phyloP scores from a whole-genome alignment of 257 asterid genomes.

The Solanum bukasovii region DNA sequence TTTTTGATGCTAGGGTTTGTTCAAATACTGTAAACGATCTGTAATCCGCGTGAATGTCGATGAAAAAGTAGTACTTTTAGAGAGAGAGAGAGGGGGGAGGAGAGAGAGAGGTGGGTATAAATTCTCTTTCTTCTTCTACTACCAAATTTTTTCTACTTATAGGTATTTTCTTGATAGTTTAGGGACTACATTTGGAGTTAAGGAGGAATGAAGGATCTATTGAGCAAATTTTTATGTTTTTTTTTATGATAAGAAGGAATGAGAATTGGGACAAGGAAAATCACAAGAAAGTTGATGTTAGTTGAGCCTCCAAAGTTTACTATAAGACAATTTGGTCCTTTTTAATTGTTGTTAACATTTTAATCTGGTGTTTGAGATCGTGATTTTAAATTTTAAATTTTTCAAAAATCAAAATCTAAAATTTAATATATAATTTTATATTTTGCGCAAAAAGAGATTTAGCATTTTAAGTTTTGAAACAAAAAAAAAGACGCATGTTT shows the following conservation, averaged over 20 bases:
- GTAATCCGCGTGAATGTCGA: not conserved
- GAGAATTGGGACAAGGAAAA: not conserved
- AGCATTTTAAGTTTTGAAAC: not conserved
- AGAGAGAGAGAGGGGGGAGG: not conserved
- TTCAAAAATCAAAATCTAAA: not conserved
- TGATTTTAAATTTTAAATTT: not conserved
- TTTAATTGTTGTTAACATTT: not conserved
- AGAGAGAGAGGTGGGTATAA: not conserved
- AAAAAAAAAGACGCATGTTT: not conserved
- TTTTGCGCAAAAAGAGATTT: not conserved
- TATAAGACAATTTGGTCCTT: not conserved
- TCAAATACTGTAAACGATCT: not conserved
- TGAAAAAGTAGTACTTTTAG: not conserved
- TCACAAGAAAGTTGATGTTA: not conserved
- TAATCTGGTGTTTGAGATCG: not conserved
- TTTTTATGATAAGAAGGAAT: not conserved
- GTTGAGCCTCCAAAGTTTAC: not conserved
- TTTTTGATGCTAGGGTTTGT: constrained; percentile 11
- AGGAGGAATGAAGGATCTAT: not conserved
- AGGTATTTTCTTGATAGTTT: not conserved
- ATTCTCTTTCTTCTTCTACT: not conserved
- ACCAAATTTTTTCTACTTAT: not conserved
- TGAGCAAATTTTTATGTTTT: not conserved
- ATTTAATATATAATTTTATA: too few species aligned
- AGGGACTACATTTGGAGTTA: not conserved